Conservation (phyloP, 257 asterid genomes). For the Hygrophila difformis region DNA sequence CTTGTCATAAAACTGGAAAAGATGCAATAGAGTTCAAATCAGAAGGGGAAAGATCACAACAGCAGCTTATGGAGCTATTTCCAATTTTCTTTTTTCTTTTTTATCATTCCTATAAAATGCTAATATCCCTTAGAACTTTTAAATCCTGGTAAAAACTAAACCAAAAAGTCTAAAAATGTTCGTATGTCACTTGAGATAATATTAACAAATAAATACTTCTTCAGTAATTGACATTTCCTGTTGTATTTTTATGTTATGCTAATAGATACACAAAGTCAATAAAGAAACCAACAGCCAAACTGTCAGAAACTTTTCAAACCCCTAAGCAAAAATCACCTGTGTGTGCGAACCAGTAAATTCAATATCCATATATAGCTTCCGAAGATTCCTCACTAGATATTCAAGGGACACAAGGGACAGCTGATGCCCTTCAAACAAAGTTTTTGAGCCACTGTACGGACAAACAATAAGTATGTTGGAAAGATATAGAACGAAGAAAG, state of each 20-base stretch:
- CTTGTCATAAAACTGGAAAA: conserved; percentile 90
- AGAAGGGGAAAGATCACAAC: conserved; percentile 6
- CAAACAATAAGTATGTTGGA: conserved; percentile 5
- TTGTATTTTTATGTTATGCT: too few species aligned
- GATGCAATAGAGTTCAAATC: conserved; percentile 18
- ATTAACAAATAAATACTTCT: not conserved
- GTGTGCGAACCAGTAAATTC: conserved; percentile 99
- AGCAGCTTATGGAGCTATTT: not conserved
- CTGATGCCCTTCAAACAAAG: conserved; percentile 86
- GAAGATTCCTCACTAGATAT: conserved; percentile 79
- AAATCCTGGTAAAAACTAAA: too few species aligned
- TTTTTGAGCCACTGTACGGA: conserved; percentile 65
- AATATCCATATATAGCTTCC: conserved; percentile 92
- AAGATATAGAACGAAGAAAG: not conserved
- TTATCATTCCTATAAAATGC: not conserved
- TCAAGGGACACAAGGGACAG: conserved; percentile 83
- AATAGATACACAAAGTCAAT: not conserved
- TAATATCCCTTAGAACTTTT: not conserved
- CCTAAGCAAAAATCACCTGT: conserved; percentile 52
- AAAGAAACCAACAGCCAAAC: not conserved
- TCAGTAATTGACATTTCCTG: not conserved
- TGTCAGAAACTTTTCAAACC: conserved; percentile 11
- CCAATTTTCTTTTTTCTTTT: not conserved
- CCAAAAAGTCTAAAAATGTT: not conserved
- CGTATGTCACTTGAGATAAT: not conserved